phyloP scores from a whole-genome alignment of 1,139 yeast species.

The Taphrina deformans region DNA sequence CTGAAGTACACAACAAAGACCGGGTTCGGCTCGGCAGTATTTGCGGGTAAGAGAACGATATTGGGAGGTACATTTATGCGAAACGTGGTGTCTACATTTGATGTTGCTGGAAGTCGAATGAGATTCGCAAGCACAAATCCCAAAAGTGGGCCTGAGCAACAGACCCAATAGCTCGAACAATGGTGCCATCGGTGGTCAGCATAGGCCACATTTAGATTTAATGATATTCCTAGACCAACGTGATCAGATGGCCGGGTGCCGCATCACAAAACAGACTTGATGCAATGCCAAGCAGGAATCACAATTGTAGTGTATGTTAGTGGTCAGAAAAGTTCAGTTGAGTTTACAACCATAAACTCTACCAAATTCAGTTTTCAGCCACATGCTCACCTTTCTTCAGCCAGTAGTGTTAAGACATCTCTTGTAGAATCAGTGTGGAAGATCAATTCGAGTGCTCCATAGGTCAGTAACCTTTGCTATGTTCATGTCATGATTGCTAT shows the following conservation, averaged over 20 bases:
- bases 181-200: too few relatives aligned
- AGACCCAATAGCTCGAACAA: too few relatives aligned
- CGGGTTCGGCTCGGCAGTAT: neutral
- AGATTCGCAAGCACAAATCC: conserved; percentile 17
- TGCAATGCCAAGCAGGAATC: too few relatives aligned
- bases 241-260: too few relatives aligned
- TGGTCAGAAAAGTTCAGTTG: neutral
- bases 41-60: neutral
- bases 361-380: neutral
- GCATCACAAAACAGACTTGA: too few relatives aligned
- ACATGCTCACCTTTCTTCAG: neutral
- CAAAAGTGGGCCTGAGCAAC: neutral
- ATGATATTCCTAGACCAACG: too few relatives aligned
- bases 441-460: neutral
- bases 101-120: neutral
- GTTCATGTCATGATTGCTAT: neutral
- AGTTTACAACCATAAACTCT: too few relatives aligned
- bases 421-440: neutral
- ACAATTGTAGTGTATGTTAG: neutral
- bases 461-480: too few relatives aligned
- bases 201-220: too few relatives aligned
- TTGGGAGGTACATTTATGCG: conserved; percentile 20
- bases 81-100: conserved; percentile 8
- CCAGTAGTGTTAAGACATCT: neutral
- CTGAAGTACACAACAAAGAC: neutral